Conservation (phyloP, 2,329 filamentous ascomycete genomes). For the Zymoseptoria brevis region DNA sequence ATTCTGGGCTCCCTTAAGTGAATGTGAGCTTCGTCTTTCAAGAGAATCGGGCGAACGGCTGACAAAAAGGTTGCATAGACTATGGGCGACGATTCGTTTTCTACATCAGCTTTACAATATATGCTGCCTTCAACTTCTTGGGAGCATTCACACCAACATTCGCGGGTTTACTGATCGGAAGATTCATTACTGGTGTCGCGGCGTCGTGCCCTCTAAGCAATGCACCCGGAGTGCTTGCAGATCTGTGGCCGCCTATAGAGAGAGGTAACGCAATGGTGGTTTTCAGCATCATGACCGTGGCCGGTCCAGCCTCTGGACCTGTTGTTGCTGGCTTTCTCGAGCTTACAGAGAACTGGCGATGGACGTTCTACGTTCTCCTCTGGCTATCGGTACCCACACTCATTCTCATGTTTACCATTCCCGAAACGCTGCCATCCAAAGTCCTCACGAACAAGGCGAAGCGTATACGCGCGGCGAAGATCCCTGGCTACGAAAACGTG, state of each 20-base stretch:
- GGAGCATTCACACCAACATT: slow-evolving; percentile 51
- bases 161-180: slow-evolving; percentile 44
- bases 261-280: slow-evolving; percentile 47
- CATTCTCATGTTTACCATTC: slow-evolving; percentile 45
- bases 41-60: background rate
- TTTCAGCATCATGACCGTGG: slow-evolving; percentile 46
- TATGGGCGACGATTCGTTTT: slow-evolving; percentile 51
- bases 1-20: slow-evolving; percentile 58
- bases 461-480: slow-evolving; percentile 41
- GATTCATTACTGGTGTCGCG: slow-evolving; percentile 49
- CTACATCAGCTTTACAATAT: slow-evolving; percentile 34
- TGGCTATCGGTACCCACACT: slow-evolving; percentile 27
- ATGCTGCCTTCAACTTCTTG: slow-evolving; percentile 43
- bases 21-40: slow-evolving; percentile 31
- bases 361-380: slow-evolving; percentile 36
- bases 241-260: slow-evolving; percentile 27
- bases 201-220: slow-evolving; percentile 40
- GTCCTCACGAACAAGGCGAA: slow-evolving; percentile 48
- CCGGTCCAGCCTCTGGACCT: slow-evolving; percentile 37
- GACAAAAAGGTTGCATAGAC: background rate
- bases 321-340: slow-evolving; percentile 51
- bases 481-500: slow-evolving; percentile 47
- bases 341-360: slow-evolving; percentile 42
- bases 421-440: slow-evolving; percentile 47
- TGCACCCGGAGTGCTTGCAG: slow-evolving; percentile 44